phyloP scores from a whole-genome alignment of 129 eudicot species.

The Solidago caesia region DNA sequence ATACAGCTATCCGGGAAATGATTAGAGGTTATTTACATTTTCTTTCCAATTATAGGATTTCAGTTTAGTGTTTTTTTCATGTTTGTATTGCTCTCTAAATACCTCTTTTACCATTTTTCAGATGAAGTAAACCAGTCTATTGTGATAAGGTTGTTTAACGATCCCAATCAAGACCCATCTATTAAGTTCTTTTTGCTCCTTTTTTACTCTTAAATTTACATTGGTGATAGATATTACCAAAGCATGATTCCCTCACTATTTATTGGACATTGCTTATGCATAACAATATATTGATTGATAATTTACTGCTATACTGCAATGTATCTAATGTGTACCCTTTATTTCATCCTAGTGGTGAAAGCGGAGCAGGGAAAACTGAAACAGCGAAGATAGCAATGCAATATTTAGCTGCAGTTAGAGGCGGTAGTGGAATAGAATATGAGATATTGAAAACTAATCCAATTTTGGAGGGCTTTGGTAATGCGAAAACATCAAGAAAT shows the following conservation, averaged over 20 bases:
- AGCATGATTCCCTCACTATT: not conserved
- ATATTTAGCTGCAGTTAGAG: slow-evolving; percentile 92
- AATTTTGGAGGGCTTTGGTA: slow-evolving; percentile 87
- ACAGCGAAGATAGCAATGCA: slow-evolving; percentile 97
- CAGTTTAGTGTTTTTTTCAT: slow-evolving; percentile 10
- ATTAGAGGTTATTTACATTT: slow-evolving; percentile 51
- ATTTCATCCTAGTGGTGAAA: slow-evolving; percentile 67
- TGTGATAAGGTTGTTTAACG: slow-evolving; percentile 62
- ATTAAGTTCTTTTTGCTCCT: not conserved
- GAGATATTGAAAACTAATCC: slow-evolving; percentile 84
- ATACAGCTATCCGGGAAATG: slow-evolving; percentile 80
- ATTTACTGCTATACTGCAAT: slow-evolving; percentile 6
- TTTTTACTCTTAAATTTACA: not conserved
- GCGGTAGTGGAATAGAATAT: slow-evolving; percentile 87
- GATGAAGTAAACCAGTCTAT: slow-evolving; percentile 96
- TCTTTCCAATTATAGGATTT: not conserved
- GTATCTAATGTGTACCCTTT: slow-evolving; percentile 22
- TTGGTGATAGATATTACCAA: not conserved
- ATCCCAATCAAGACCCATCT: slow-evolving; percentile 5
- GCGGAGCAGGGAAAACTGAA: slow-evolving; percentile 96
- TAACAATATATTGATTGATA: not conserved
- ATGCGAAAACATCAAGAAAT: slow-evolving; percentile 81
- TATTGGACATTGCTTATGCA: not conserved
- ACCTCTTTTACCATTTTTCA: slow-evolving; percentile 26
- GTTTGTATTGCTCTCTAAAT: not conserved